Percentiles rank a stretch among this genome's conserved stretches.
These are phyloP conservation scores for Dioscorea alata DNA, from an alignment of 106 monocot genomes.

Conservation along the genomic window DNA sequence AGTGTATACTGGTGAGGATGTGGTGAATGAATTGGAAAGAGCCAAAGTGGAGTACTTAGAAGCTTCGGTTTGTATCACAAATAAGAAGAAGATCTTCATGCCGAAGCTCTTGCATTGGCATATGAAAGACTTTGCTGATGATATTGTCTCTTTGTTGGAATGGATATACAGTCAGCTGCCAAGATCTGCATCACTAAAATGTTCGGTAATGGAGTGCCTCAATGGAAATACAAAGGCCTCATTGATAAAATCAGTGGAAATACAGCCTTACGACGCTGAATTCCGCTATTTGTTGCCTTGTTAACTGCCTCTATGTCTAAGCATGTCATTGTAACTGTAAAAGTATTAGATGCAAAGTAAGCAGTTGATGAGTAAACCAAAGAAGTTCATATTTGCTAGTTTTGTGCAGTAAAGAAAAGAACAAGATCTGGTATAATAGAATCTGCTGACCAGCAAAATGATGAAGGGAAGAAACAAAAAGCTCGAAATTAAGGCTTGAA, in stretches of 20 bases:
- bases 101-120: slow-evolving; percentile 87
- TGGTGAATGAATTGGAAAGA: slow-evolving; percentile 62
- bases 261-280: slow-evolving; percentile 58
- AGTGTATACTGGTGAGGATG: slow-evolving; percentile 63
- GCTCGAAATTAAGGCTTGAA: too few relatives aligned
- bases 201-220: slow-evolving; percentile 59
- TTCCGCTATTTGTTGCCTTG: slow-evolving; percentile 67
- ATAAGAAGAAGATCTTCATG: slow-evolving; percentile 61
- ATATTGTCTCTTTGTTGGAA: slow-evolving; percentile 65
- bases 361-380: too few relatives aligned
- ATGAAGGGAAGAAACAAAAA: too few relatives aligned
- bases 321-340: too few relatives aligned
- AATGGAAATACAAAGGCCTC: slow-evolving; percentile 24
- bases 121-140: slow-evolving; percentile 89
- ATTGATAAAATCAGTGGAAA: slow-evolving; percentile 37
- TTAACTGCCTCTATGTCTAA: too few relatives aligned
- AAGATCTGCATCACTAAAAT: slow-evolving; percentile 42
- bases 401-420: too few relatives aligned
- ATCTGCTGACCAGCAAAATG: too few relatives aligned
- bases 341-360: too few relatives aligned
- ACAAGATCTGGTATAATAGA: too few relatives aligned
- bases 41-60: slow-evolving; percentile 83
- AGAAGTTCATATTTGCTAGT: too few relatives aligned
- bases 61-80: slow-evolving; percentile 46
- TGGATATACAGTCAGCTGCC: slow-evolving; percentile 94